Evolutionary conservation across 768 basidiomycete genomes (phyloP).

Genomic region (Grammothele lineata): DNA sequence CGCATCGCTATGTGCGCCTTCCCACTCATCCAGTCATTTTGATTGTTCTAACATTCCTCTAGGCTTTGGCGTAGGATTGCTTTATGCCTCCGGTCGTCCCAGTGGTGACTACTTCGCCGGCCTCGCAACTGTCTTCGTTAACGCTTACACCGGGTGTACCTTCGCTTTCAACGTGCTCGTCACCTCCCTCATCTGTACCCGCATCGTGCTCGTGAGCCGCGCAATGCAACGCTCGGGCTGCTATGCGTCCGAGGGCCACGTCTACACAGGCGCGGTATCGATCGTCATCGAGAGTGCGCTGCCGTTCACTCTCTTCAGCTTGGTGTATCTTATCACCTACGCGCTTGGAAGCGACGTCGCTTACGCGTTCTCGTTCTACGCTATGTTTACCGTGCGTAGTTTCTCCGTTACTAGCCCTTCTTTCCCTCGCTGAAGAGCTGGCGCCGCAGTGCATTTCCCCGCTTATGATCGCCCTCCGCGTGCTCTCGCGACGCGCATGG

Average conservation of each 20-base stretch:
- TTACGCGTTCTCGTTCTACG: conserved; percentile 38
- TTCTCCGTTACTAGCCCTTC: not conserved
- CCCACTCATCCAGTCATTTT: not conserved
- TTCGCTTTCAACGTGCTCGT: conserved; percentile 40
- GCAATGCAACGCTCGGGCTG: conserved; percentile 17
- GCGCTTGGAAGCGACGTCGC: conserved; percentile 30
- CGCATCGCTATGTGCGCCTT: conserved; percentile 18
- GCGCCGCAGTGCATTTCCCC: conserved; percentile 29
- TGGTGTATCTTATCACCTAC: conserved; percentile 37
- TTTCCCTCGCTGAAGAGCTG: not conserved
- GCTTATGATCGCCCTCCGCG: conserved; percentile 31
- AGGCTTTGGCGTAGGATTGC: conserved; percentile 39
- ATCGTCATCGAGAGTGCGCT: conserved; percentile 39
- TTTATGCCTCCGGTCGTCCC: conserved; percentile 36
- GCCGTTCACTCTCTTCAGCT: conserved; percentile 34
- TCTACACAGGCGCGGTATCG: conserved; percentile 34
- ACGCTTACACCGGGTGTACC: conserved; percentile 37
- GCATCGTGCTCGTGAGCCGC: conserved; percentile 31
- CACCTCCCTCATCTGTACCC: conserved; percentile 36
- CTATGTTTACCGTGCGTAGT: conserved; percentile 38
- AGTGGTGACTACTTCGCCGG: conserved; percentile 39
- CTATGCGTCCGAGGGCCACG: conserved; percentile 19
- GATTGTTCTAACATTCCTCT: too few relatives aligned
- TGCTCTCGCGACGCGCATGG: conserved; percentile 30
- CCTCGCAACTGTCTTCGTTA: conserved; percentile 33